Evolutionary conservation across 495 filamentous ascomycete genomes (phyloP), one percentile per base, ranked within the genome.

Genomic region (Aspergillus wentii): DNA sequence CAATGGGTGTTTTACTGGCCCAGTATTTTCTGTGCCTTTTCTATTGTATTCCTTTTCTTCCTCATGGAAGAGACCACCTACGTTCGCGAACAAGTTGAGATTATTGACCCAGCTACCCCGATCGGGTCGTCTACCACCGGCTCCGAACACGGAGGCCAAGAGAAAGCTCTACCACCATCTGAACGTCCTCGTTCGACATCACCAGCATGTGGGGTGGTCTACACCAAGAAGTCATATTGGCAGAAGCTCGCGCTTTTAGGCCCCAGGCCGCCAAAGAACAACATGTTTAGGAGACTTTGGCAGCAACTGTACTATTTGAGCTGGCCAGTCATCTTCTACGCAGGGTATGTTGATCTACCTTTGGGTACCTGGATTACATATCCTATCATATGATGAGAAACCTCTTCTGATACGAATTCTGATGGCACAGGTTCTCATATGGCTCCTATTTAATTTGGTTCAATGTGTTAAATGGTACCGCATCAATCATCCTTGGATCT

Each of bases 51-150:
- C 43, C 64, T 82, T 0, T 80, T 81, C 60, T 78, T 82, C 57
- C 78, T 80, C 56, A 77, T 81, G 72, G 81, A 84, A 56, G 80
- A 85, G 52, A 83, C 80, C 1, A 82, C 80, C 51, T 83, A 75
- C 45, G 62, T 69, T 31, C 74, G 72, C 9, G 39, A 54, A 5
- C 30, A 41, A 1, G 29, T 40, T 14, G 36, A 38, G 23, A n/a
- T n/a, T n/a, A 49, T 32, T 4, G 21, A 39, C 6, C 29, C 49
- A 14, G 47, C 40, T 23, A 36, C 46, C 4, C 34, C 40, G 3
- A 4, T 49, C 0, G 41, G 30, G 1, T 31, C 48, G 2, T 46
- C 50, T 4, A 17, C 32, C 3, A 21, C 40, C 3, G 44, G 40
- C 21, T 41, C 51, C 1, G 37, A 54, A 3, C 35, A 39, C 2